Evolutionary conservation across 768 basidiomycete species (phyloP), one percentile per base, ranked within the genome.

Genomic region (Mycena floridula): DNA sequence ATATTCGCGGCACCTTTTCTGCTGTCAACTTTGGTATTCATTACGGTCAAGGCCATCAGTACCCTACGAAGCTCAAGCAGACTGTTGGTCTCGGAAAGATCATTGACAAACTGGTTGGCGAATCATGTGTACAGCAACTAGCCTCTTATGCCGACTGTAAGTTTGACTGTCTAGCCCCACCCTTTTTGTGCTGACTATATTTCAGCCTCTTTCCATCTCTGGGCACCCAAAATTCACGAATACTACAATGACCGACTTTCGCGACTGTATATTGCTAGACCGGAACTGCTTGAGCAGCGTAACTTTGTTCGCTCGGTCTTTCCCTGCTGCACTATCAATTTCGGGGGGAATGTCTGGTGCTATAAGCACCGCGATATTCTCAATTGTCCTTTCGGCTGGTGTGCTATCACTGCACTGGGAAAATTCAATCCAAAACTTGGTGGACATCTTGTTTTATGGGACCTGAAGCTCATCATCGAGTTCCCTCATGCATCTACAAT

Each of bases 311-410:
- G 50, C 12, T 54, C 47, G 2, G 28, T 61, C 0, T 67, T 64
- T 24, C 42, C 57, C 0, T 40, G 49, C 1, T 20, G 43, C 0
- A 55, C 56, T 0, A 62, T 68, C 51, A 68, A 70, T 42, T 54
- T 66, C 13, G 61, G 62, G 1, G 44, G 44, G 0, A 40, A 43
- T 0, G 53, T 52, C 0, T 36, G 55, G 2, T 57, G 56, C 0
- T 24, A 28, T 0, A 37, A 47, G 0, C 67, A 66, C 16, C 49
- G 49, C 0, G 66, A 72, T 35, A 38, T 20, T 21, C 42, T 37
- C 5, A 71, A 72, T 36, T 43, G 61, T 0, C 50, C 64, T 0
- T 56, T 48, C 25, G 64, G 65, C 0, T 55, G 58, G 52, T 72
- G 66, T 37, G 54, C 54, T 0, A 62, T 70, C 11, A 54, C 50